These are phyloP conservation scores for Trichothecium roseum DNA, from an alignment of 2,329 filamentous ascomycete species.

Conservation along the genomic window DNA sequence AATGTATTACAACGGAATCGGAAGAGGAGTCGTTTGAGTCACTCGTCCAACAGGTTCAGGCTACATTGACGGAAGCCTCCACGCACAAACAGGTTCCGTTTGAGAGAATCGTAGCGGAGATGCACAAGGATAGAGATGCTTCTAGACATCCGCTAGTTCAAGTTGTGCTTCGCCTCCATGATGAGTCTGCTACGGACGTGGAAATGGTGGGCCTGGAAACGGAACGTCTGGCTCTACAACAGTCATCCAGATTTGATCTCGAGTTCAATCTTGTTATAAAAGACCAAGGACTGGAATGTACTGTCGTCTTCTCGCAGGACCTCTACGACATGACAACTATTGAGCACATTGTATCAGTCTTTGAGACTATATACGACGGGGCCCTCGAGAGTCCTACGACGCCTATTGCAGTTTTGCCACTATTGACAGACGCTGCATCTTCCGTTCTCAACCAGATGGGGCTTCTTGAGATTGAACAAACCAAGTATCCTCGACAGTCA, in stretches of 20 bases:
- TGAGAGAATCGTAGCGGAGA: neutral
- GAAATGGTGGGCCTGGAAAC: constrained; percentile 1
- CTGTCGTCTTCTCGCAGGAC: constrained; percentile 10
- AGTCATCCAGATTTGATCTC: constrained; percentile 11
- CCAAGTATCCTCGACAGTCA: constrained; percentile 9
- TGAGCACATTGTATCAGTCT: constrained; percentile 8
- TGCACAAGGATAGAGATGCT: constrained; percentile 1
- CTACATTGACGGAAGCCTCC: neutral
- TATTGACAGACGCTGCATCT: constrained; percentile 2
- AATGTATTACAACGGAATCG: neutral
- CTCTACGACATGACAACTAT: constrained; percentile 12
- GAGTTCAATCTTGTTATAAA: constrained; percentile 15
- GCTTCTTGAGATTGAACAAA: constrained; percentile 7
- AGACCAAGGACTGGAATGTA: constrained; percentile 4
- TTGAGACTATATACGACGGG: constrained; percentile 8
- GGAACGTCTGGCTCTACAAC: constrained; percentile 1
- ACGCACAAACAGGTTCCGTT: constrained; percentile 1
- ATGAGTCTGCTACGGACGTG: constrained; percentile 1
- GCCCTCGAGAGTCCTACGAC: constrained; percentile 7
- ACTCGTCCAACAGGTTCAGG: neutral
- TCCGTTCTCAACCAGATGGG: constrained; percentile 8
- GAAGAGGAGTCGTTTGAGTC: neutral
- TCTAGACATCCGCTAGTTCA: constrained; percentile 4
- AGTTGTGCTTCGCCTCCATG: constrained; percentile 4
- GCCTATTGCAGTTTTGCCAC: constrained; percentile 1